These are phyloP conservation scores for Carex kokanica DNA, from an alignment of 176 grass and related monocot genomes.

Conservation along the genomic window DNA sequence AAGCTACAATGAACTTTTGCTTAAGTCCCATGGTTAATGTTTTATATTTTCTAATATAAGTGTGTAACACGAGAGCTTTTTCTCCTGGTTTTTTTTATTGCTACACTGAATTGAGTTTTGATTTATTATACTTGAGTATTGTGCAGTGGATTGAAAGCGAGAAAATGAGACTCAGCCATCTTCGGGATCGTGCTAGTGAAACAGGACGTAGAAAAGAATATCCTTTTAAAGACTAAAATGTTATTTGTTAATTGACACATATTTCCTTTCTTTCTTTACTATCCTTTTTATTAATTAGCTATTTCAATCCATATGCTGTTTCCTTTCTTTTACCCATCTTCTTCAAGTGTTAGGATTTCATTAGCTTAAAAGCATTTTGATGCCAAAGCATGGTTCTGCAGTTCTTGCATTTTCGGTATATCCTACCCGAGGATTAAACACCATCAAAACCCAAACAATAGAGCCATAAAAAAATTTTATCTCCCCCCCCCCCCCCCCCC, in stretches of 20 bases:
- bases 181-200: constrained; percentile 96
- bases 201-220: constrained; percentile 99
- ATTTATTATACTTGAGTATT: constrained; percentile 26
- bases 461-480: too few relatives aligned
- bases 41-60: neutral
- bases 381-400: neutral
- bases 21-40: neutral
- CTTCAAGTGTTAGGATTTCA: neutral
- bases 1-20: neutral
- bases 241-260: constrained; percentile 4
- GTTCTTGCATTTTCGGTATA: neutral
- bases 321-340: constrained; percentile 4
- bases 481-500: too few relatives aligned
- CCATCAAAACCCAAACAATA: too few relatives aligned
- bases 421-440: neutral
- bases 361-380: neutral
- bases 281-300: neutral
- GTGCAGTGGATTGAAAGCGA: constrained; percentile 96
- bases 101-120: neutral
- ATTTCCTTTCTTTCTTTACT: neutral
- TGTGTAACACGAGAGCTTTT: neutral
- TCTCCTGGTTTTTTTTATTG: neutral
- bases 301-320: neutral
- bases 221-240: constrained; percentile 45
- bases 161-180: constrained; percentile 81